A percentile compares a stretch with the other conserved stretches of the same genome.
These are phyloP conservation scores for Fusarium transvaalense DNA, from an alignment of 2,329 filamentous ascomycete genomes.

Conservation along the genomic window DNA sequence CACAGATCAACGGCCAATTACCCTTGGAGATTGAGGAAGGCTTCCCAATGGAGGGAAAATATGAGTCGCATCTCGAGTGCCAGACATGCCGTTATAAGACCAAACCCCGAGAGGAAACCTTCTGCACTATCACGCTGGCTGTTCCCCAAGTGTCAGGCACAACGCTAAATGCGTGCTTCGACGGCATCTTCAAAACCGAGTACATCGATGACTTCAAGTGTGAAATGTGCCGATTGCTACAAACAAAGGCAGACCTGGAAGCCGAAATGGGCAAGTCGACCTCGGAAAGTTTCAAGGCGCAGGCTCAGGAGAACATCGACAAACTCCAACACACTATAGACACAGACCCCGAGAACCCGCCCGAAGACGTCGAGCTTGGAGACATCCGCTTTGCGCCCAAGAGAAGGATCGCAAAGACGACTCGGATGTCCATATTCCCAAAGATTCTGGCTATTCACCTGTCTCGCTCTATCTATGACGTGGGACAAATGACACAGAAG, in stretches of 20 bases:
- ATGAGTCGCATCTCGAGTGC: slow-evolving; percentile 96
- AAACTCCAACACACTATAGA: slow-evolving; percentile 78
- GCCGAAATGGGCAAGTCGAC: slow-evolving; percentile 68
- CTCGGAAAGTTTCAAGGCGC: slow-evolving; percentile 64
- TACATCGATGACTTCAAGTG: slow-evolving; percentile 98
- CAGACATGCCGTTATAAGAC: slow-evolving; percentile 91
- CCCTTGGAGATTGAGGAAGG: slow-evolving; percentile 70
- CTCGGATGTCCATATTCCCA: slow-evolving; percentile 87
- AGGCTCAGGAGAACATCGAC: slow-evolving; percentile 69
- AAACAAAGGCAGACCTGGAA: slow-evolving; percentile 76
- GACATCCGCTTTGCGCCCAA: slow-evolving; percentile 81
- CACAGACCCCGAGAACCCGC: slow-evolving; percentile 83
- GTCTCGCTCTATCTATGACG: slow-evolving; percentile 91
- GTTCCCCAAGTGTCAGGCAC: slow-evolving; percentile 88
- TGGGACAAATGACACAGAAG: slow-evolving; percentile 82
- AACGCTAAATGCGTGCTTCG: slow-evolving; percentile 88
- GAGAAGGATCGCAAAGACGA: slow-evolving; percentile 86
- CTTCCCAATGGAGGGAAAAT: slow-evolving; percentile 91
- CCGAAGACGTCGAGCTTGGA: slow-evolving; percentile 79
- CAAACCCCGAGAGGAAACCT: slow-evolving; percentile 83
- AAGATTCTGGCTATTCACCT: slow-evolving; percentile 92
- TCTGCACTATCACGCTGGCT: slow-evolving; percentile 91
- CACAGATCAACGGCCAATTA: slow-evolving; percentile 41
- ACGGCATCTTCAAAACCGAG: slow-evolving; percentile 93
- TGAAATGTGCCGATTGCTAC: slow-evolving; percentile 88